Conservation (phyloP, 805 yeast genomes). For the Sugiyamaella marilandica region DNA sequence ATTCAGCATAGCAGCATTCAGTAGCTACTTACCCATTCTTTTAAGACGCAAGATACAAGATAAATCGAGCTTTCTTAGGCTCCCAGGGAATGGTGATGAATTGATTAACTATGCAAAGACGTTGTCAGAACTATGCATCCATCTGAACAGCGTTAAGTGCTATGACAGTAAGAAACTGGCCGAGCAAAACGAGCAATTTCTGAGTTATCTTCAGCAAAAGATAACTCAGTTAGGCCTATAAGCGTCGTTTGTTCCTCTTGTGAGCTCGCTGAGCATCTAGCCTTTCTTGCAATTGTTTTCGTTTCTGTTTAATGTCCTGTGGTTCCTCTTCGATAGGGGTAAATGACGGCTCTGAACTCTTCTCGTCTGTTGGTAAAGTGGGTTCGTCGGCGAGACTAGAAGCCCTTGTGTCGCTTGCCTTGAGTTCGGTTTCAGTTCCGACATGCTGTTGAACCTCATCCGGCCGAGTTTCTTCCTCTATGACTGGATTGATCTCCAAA, state of each 20-base stretch:
- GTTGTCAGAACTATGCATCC: constrained; percentile 44
- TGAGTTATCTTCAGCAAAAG: no score
- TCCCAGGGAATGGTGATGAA: constrained; percentile 11
- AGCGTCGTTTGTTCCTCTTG: background rate
- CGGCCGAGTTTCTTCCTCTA: background rate
- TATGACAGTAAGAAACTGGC: background rate
- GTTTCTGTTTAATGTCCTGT: background rate
- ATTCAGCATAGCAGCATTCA: constrained; percentile 56
- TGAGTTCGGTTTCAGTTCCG: no score
- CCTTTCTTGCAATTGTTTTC: background rate
- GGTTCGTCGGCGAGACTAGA: no score
- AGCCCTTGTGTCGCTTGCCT: no score
- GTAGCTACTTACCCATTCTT: constrained; percentile 31
- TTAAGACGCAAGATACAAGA: constrained; percentile 30
- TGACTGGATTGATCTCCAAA: background rate
- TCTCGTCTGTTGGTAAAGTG: no score
- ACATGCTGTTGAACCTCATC: no score
- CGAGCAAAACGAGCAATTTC: background rate
- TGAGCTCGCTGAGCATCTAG: background rate
- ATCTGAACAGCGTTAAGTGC: constrained; percentile 31
- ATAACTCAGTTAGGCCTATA: background rate
- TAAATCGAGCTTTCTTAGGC: constrained; percentile 5
- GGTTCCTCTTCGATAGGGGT: no score
- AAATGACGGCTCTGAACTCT: no score
- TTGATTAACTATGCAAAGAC: constrained; percentile 33